Percentiles rank a stretch among this genome's conserved stretches.
Evolutionary conservation across 345 rosid genomes (phyloP).

Genomic region (Salix arbutifolia): DNA sequence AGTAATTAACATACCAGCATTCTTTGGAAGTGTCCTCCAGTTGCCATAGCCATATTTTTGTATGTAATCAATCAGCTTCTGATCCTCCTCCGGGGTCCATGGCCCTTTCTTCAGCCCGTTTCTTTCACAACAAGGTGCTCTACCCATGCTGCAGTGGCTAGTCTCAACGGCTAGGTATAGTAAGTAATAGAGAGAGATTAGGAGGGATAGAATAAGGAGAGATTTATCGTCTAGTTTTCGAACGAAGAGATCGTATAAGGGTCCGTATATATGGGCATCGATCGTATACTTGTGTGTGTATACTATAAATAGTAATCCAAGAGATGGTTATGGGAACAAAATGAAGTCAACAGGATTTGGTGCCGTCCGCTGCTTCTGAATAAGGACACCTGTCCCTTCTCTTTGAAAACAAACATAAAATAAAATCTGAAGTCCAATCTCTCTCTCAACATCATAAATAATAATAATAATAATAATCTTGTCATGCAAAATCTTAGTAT

Average conservation of each 20-base stretch:
- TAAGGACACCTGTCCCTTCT: constrained; percentile 55
- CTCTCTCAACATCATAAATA: too few species aligned
- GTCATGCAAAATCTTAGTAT: not conserved
- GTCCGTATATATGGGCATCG: constrained; percentile 20
- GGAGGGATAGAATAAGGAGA: not conserved
- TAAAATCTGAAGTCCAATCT: constrained; percentile 6
- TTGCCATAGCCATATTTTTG: constrained; percentile 27
- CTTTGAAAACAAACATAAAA: not conserved
- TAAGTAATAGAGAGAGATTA: not conserved
- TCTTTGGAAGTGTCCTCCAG: constrained; percentile 30
- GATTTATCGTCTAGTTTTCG: not conserved
- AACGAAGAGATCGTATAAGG: constrained; percentile 16
- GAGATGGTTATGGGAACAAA: constrained; percentile 18
- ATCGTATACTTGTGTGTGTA: constrained; percentile 19
- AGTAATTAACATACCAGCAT: constrained; percentile 18
- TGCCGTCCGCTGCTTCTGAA: constrained; percentile 62
- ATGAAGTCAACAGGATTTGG: constrained; percentile 74
- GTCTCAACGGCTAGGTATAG: not conserved
- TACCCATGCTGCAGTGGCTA: constrained; percentile 13
- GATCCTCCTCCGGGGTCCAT: constrained; percentile 32
- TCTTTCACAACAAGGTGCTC: constrained; percentile 24
- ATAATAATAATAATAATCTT: not conserved
- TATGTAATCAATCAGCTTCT: constrained; percentile 26
- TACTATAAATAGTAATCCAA: constrained; percentile 31
- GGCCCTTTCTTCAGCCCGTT: constrained; percentile 31